A percentile compares a stretch with the other conserved stretches of the same genome.
phyloP scores from a whole-genome alignment of 768 basidiomycete species.

The Termitomyces sp. region DNA sequence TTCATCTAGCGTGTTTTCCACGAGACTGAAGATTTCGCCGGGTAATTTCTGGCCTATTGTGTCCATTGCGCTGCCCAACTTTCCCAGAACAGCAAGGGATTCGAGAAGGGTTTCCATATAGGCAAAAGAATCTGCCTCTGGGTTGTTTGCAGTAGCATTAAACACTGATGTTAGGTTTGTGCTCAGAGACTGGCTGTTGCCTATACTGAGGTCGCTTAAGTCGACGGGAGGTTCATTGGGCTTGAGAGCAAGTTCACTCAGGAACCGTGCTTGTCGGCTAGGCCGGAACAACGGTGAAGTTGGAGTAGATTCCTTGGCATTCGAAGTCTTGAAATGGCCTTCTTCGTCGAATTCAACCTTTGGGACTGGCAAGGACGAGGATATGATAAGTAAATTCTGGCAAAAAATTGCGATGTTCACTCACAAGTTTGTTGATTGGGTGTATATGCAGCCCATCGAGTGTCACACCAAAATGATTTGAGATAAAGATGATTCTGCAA shows the following conservation, averaged over 20 bases:
- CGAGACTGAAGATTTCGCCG: constrained; percentile 75
- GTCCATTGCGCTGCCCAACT: constrained; percentile 80
- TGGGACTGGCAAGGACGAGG: constrained; percentile 41
- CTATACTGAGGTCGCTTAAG: constrained; percentile 36
- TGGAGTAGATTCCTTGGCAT: constrained; percentile 29
- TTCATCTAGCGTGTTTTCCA: constrained; percentile 86
- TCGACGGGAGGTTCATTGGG: constrained; percentile 79
- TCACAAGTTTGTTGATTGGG: constrained; percentile 74
- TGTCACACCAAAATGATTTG: constrained; percentile 94
- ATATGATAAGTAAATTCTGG: neutral
- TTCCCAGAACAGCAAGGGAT: constrained; percentile 87
- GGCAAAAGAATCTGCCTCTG: constrained; percentile 88
- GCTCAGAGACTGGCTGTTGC: constrained; percentile 15
- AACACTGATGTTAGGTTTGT: constrained; percentile 12
- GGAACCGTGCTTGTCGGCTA: constrained; percentile 53
- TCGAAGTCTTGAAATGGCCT: constrained; percentile 19
- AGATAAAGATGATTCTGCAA: constrained; percentile 96
- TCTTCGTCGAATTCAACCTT: constrained; percentile 62
- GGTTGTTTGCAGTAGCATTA: constrained; percentile 40
- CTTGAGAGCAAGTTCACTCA: constrained; percentile 58
- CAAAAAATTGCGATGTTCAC: constrained; percentile 19
- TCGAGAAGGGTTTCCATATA: constrained; percentile 93
- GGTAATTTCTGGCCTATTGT: constrained; percentile 77
- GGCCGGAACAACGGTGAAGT: constrained; percentile 33
- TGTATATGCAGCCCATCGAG: constrained; percentile 81